Base-by-base conservation (phyloP, 2,329 filamentous ascomycete species). In the Mycosphaerelloides madeirae region DNA sequence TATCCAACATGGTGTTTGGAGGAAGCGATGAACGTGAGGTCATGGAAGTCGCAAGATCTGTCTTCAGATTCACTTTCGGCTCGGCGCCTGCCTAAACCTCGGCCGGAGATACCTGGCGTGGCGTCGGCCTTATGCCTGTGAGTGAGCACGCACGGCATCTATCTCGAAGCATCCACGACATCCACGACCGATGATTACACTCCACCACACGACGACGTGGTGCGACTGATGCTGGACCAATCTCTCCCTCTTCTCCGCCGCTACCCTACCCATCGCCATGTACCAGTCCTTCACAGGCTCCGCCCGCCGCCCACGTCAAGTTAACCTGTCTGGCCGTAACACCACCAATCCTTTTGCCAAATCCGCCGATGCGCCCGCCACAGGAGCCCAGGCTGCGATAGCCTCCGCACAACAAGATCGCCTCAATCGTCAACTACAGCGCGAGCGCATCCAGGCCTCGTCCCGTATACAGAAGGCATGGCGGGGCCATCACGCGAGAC, bases 211-310 rank as follows among this genome's bases (percentile, higher is more conserved):
- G n/a, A 9, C 22, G 22, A 25, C 6, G 22, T 25, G 22, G 22
- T 25, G 22, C 22, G 22, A 25, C 22, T 25, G 22, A 25, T 25
- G 22, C 22, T 25, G 22, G 22, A 25, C 9, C 22, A 25, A 39
- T 29, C 37, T 9, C 19, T 9, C 37, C 8, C 25, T 37, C 12
- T 13, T 25, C 9, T 9, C 22, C 22, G 5, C 22, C 22, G n/a
- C n/a, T n/a, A n/a, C n/a, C n/a, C n/a, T n/a, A n/a, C 22, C 22
- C 22, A 25, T 9, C 22, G 16, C 33, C 11, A 96, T 96, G 91
- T 94, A 93, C 70, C 83, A 85, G 50, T 89, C 85, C 42, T 98
- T 98, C 71, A 93, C 87, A 18, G 93, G 93, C 57, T 87, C 72
- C 68, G 87, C 88, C 58, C 83, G 87, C 61, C 85, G 87, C 55